Evolutionary conservation across 2,329 filamentous ascomycete genomes (phyloP), one percentile per base, ranked within the genome.

Genomic region (Claviceps digitariae): DNA sequence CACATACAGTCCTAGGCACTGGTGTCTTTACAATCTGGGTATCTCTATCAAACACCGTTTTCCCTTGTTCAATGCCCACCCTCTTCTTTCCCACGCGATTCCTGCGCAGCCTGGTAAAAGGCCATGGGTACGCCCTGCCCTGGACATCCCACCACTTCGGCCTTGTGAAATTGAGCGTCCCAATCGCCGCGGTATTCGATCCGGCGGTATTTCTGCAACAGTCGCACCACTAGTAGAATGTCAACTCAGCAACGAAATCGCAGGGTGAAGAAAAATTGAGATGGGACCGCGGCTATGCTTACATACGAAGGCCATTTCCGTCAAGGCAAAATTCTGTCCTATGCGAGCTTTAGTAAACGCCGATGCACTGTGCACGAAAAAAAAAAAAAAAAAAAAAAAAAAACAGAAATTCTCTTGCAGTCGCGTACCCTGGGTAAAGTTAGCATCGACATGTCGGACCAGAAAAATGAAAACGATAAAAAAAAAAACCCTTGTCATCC

Each of bases 241-340:
- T 48, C 45, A 48, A 21, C n/a, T 47, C 17, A 29, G n/a, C n/a
- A 17, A n/a, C 5, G 6, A 21, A 47, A 27, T 20, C 3, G 3
- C 6, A 31, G 34, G n/a, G 15, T 4, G 21, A 23, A 29, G 25
- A 15, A 5, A 21, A 27, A 29, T 12, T n/a, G n/a, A n/a, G n/a
- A n/a, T n/a, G n/a, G 21, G 44, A 10, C 3, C 2, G 38, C 2
- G 38, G 23, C 3, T 9, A 21, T 29, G 31, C 59, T 56, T 43
- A 62, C 60, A 48, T 7, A 51, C 55, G 51, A 57, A 60, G 10
- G 59, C 60, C 72, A 86, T 86, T 72, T 90, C 85, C 0, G 85
- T 88, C 48, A 90, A 69, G 15, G 87, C 87, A 65, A 90, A 91
- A 66, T 91, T 85, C 73, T 91, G 85, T 1, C 86, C 85, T 55